Evolutionary conservation across 768 basidiomycete species (phyloP).

Genomic region (Suillus luteus): DNA sequence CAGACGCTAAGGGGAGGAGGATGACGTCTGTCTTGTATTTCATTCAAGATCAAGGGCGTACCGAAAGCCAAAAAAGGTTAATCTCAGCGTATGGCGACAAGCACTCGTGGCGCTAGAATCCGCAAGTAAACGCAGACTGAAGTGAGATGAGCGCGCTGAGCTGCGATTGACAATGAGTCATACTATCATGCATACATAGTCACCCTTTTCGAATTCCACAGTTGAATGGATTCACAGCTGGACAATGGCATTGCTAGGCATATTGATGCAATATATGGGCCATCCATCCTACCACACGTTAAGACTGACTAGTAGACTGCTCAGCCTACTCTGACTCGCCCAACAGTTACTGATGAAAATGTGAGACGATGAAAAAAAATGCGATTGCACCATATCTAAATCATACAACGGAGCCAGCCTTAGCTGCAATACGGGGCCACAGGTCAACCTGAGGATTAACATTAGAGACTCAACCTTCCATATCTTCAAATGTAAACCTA

Average conservation of each 20-base stretch:
- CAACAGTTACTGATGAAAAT: not conserved
- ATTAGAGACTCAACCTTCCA: not conserved
- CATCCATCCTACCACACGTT: not conserved
- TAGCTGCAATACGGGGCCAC: slow-evolving; percentile 99
- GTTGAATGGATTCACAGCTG: not conserved
- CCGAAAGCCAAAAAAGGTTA: not conserved
- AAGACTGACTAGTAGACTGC: not conserved
- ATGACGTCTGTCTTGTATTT: not conserved
- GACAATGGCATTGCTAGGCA: not conserved
- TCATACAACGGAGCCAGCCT: slow-evolving; percentile 98
- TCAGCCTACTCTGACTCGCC: not conserved
- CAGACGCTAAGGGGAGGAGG: not conserved
- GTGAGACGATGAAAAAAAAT: slow-evolving; percentile 2
- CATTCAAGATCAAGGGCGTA: not conserved
- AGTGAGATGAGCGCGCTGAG: not conserved
- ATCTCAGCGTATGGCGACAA: not conserved
- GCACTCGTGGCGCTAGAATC: not conserved
- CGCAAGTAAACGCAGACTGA: not conserved
- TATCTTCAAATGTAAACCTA: slow-evolving; percentile 42
- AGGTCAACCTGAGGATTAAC: slow-evolving; percentile 75
- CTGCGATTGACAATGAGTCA: not conserved
- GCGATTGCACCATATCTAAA: slow-evolving; percentile 11
- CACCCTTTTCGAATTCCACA: not conserved
- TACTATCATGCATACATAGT: not conserved
- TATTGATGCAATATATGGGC: not conserved